Evolutionary conservation across 2,329 filamentous ascomycete species (phyloP), one percentile per base, ranked within the genome.

Genomic region (Fusarium staphyleae): DNA sequence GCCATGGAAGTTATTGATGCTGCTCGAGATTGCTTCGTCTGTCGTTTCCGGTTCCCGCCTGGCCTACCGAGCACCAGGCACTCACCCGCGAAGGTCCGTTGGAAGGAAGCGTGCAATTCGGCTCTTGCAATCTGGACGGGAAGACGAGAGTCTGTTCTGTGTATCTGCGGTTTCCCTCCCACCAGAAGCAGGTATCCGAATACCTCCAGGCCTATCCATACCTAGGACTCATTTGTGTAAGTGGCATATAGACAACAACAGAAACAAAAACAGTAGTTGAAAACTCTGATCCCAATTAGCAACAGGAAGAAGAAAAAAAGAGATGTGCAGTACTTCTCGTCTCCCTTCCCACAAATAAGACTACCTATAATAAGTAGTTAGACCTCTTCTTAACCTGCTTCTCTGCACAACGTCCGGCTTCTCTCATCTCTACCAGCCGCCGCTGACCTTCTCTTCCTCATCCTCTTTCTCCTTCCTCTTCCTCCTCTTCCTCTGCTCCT

Each of bases 351-450:
- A 4, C 14, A 4, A 4, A 6, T 6, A 18, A 7, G 15, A 35
- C 33, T 35, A 35, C 19, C 6, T 18, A 16, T 35, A 24, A 9
- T 5, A 22, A 15, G n/a, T 34, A 34, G 32, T 30, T 5, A 35
- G 12, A 12, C 15, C 22, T 12, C 15, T 14, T 18, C 33, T 35
- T 35, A 4, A 35, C 14, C n/a, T 24, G 12, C 16, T 28, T 18
- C 19, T 33, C 26, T 45, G 42, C 42, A 16, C 32, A 32, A 44
- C 16, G 22, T 13, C 15, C 12, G 39, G 34, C 35, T 34, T 26
- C 36, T 53, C 53, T 34, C 33, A 24, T 41, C 40, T 48, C 52
- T 43, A 22, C 29, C 30, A n/a, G 30, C 40, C 35, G 42, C 22
- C 14, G 34, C 52, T 36, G 15, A 24, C 34, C 34, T 56, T 40